These are phyloP conservation scores for Geotrichum restrictum DNA, from an alignment of 1,139 yeast genomes.

Conservation along the genomic window DNA sequence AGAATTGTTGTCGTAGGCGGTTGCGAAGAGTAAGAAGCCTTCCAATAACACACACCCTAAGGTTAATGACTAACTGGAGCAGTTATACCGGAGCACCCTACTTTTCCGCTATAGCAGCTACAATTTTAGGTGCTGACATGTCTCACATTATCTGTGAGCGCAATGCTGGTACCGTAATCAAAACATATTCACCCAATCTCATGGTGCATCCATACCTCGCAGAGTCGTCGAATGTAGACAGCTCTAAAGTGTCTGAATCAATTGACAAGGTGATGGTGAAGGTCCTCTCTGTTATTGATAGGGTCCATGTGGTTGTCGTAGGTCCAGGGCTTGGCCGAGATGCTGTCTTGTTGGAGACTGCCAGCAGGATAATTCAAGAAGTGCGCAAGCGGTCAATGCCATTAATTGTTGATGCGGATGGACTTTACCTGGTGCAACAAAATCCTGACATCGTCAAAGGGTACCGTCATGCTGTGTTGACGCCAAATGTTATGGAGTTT, in stretches of 20 bases:
- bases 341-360: conserved; percentile 56
- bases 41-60: background rate
- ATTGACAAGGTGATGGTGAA: conserved; percentile 50
- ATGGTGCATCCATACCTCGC: conserved; percentile 92
- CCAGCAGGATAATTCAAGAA: conserved; percentile 55
- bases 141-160: conserved; percentile 82
- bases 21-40: conserved; percentile 61
- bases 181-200: conserved; percentile 82
- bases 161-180: conserved; percentile 74
- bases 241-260: conserved; percentile 10
- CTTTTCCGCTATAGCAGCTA: conserved; percentile 81
- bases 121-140: conserved; percentile 82
- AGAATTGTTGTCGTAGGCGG: conserved; percentile 87
- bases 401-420: conserved; percentile 85
- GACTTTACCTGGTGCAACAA: conserved; percentile 58
- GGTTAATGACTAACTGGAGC: background rate
- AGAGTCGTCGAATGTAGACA: conserved; percentile 30
- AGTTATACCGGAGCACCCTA: conserved; percentile 92
- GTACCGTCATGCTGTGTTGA: conserved; percentile 57
- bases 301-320: conserved; percentile 76
- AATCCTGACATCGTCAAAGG: conserved; percentile 54
- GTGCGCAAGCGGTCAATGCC: conserved; percentile 55
- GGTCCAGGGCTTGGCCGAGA: conserved; percentile 97
- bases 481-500: conserved; percentile 90
- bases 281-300: conserved; percentile 50